phyloP scores from a whole-genome alignment of 305 asterid genomes.

The Solanum aculeatissimum region DNA sequence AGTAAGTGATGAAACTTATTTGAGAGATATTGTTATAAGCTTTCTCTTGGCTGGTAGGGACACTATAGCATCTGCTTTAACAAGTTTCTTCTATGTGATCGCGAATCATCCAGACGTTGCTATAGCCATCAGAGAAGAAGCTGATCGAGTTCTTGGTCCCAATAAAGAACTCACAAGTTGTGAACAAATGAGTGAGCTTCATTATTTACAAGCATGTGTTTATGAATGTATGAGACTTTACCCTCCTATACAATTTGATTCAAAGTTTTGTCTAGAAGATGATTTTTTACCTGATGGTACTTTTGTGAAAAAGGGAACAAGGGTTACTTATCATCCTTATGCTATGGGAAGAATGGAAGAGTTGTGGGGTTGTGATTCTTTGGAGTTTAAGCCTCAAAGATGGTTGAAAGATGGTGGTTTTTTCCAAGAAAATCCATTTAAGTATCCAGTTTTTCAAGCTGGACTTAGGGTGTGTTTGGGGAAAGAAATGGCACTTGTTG shows the following conservation, averaged over 20 bases:
- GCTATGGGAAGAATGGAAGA: slow-evolving; percentile 83
- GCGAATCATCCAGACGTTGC: slow-evolving; percentile 38
- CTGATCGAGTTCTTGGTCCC: slow-evolving; percentile 18
- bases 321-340: slow-evolving; percentile 77
- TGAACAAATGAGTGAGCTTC: slow-evolving; percentile 33
- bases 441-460: slow-evolving; percentile 64
- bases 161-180: neutral
- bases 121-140: slow-evolving; percentile 36
- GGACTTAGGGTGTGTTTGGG: slow-evolving; percentile 79
- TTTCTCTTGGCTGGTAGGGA: slow-evolving; percentile 74
- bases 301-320: slow-evolving; percentile 38
- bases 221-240: slow-evolving; percentile 68
- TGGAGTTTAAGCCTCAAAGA: slow-evolving; percentile 63
- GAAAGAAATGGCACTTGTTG: slow-evolving; percentile 60
- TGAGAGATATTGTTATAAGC: slow-evolving; percentile 56
- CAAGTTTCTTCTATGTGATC: slow-evolving; percentile 56
- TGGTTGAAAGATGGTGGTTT: slow-evolving; percentile 61
- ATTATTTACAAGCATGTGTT: slow-evolving; percentile 52
- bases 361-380: slow-evolving; percentile 69
- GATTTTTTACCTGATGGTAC: slow-evolving; percentile 57
- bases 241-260: slow-evolving; percentile 75
- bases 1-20: slow-evolving; percentile 27
- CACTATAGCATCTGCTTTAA: slow-evolving; percentile 57
- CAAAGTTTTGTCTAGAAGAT: slow-evolving; percentile 41
- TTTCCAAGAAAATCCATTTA: slow-evolving; percentile 36